Percentiles rank a stretch among this genome's conserved stretches.
These are phyloP conservation scores for Penicillium fuscoglaucum DNA, from an alignment of 2,329 filamentous ascomycete genomes.

Conservation along the genomic window DNA sequence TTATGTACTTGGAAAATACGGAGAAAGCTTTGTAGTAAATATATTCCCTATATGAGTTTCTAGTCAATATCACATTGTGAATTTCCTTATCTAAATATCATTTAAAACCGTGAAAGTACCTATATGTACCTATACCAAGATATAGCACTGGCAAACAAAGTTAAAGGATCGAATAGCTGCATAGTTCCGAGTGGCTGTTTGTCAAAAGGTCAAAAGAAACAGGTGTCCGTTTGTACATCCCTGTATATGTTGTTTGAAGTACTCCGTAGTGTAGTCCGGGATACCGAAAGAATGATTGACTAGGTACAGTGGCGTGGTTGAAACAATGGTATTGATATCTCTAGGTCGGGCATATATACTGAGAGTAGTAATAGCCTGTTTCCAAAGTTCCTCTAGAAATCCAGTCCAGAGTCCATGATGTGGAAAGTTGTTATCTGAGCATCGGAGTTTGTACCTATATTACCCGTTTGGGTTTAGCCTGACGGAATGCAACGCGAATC, in stretches of 20 bases:
- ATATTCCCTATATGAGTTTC: background rate
- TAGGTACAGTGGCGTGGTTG: background rate
- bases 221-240: background rate
- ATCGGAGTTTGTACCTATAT: constrained; percentile 30
- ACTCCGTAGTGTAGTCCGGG: background rate
- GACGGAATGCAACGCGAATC: constrained; percentile 24
- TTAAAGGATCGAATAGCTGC: background rate
- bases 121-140: background rate
- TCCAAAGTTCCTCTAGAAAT: background rate
- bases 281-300: constrained; percentile 1
- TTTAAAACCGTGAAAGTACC: background rate
- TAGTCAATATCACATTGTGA: background rate
- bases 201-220: background rate
- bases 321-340: background rate
- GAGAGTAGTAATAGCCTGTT: background rate
- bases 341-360: background rate
- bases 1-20: background rate
- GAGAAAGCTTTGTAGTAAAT: background rate
- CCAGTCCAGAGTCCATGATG: background rate
- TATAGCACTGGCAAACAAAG: background rate
- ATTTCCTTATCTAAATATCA: background rate
- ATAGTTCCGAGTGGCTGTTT: background rate
- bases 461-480: constrained; percentile 32
- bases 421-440: background rate
- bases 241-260: background rate